These are phyloP conservation scores for Metschnikowia similis DNA, from an alignment of 805 yeast genomes.

Conservation along the genomic window DNA sequence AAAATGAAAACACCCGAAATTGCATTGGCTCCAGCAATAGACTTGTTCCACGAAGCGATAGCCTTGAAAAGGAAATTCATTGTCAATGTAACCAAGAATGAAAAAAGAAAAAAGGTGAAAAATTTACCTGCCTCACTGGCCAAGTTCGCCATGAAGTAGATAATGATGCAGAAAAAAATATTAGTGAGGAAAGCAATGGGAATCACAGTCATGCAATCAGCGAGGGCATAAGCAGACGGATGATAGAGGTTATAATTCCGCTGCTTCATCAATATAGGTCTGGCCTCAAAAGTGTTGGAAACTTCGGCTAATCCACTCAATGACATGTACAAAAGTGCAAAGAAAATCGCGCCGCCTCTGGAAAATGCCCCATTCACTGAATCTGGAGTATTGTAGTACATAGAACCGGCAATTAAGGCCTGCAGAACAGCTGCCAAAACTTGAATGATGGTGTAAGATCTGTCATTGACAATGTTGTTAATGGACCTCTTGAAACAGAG, in stretches of 20 bases:
- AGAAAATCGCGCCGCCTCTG: slow-evolving; percentile 61
- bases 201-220: slow-evolving; percentile 19
- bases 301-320: slow-evolving; percentile 48
- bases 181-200: slow-evolving; percentile 40
- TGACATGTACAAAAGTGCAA: slow-evolving; percentile 50
- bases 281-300: slow-evolving; percentile 20
- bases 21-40: slow-evolving; percentile 55
- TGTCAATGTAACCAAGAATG: slow-evolving; percentile 46
- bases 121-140: slow-evolving; percentile 52
- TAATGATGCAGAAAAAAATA: slow-evolving; percentile 42
- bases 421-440: slow-evolving; percentile 48
- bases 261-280: slow-evolving; percentile 29
- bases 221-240: slow-evolving; percentile 26
- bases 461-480: slow-evolving; percentile 56
- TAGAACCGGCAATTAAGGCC: slow-evolving; percentile 60
- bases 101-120: slow-evolving; percentile 47
- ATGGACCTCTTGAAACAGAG: slow-evolving; percentile 48
- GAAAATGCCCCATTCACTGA: slow-evolving; percentile 56
- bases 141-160: slow-evolving; percentile 56
- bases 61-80: slow-evolving; percentile 52
- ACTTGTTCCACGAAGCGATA: slow-evolving; percentile 48
- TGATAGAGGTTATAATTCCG: slow-evolving; percentile 26
- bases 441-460: slow-evolving; percentile 44
- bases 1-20: slow-evolving; percentile 46
- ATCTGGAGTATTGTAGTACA: slow-evolving; percentile 50